These are phyloP conservation scores for Hibiscus mutabilis DNA, from an alignment of 345 rosid genomes.

Conservation along the genomic window DNA sequence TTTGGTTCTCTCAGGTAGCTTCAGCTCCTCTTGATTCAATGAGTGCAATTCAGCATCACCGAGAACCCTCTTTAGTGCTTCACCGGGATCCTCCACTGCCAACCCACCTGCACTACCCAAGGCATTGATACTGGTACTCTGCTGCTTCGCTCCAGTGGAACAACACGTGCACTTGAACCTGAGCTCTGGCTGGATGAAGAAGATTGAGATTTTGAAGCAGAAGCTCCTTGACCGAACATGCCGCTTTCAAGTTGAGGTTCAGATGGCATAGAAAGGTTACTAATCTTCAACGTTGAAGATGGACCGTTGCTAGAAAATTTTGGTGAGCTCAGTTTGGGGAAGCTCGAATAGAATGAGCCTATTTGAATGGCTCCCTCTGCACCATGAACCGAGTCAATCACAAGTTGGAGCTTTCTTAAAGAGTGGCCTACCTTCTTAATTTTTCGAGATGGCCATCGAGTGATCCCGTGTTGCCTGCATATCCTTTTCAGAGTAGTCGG, in stretches of 20 bases:
- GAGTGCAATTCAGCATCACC: constrained; percentile 41
- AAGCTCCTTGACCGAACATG: constrained; percentile 30
- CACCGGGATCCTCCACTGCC: constrained; percentile 27
- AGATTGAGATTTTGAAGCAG: constrained; percentile 54
- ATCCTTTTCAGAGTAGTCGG: constrained; percentile 96
- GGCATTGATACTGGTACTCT: constrained; percentile 19
- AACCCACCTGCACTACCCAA: constrained; percentile 21
- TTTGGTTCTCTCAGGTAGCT: constrained; percentile 39
- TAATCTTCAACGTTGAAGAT: constrained; percentile 26
- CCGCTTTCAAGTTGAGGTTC: constrained; percentile 32
- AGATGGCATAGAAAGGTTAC: constrained; percentile 26
- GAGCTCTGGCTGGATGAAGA: constrained; percentile 76
- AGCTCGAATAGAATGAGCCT: constrained; percentile 71
- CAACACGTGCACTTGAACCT: constrained; percentile 58
- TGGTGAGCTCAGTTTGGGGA: constrained; percentile 77
- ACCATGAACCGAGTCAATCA: constrained; percentile 91
- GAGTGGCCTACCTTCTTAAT: constrained; percentile 96
- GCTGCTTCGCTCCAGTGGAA: constrained; percentile 55
- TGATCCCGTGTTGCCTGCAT: constrained; percentile 90
- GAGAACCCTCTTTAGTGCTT: constrained; percentile 37
- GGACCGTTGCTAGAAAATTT: constrained; percentile 32
- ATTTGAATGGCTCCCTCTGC: constrained; percentile 71
- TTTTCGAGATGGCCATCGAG: constrained; percentile 93
- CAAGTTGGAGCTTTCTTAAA: constrained; percentile 78
- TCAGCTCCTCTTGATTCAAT: constrained; percentile 40